phyloP scores from a whole-genome alignment of 345 rosid genomes.

The Adansonia digitata region DNA sequence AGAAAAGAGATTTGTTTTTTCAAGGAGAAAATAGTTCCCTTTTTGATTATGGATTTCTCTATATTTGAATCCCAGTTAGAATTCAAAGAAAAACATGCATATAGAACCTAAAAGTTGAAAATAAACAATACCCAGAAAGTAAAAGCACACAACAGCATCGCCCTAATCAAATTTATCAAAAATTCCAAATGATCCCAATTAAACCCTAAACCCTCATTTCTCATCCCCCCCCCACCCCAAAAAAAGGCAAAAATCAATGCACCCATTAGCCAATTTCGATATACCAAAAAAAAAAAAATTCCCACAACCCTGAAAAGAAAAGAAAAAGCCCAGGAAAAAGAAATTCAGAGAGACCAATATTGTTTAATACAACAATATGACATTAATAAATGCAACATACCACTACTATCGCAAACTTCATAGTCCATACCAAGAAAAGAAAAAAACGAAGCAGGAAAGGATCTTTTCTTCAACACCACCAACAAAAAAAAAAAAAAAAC shows the following conservation, averaged over 20 bases:
- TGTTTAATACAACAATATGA: neutral
- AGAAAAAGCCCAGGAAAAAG: neutral
- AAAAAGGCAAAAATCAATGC: neutral
- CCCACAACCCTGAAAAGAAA: neutral
- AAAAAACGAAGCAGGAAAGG: neutral
- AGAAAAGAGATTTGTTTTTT: no score
- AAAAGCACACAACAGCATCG: neutral
- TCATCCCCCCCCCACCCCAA: neutral
- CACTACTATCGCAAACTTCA: conserved; percentile 39
- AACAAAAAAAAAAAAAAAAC: no score
- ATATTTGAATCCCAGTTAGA: neutral
- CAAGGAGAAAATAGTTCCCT: neutral
- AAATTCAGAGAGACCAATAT: neutral
- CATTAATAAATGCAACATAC: conserved; percentile 24
- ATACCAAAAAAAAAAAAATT: neutral
- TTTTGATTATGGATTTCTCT: neutral
- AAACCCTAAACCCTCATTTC: conserved; percentile 30
- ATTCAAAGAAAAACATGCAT: neutral
- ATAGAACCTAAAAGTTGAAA: neutral
- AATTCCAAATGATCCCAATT: neutral
- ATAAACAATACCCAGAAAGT: neutral
- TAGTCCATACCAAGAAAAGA: conserved; percentile 38
- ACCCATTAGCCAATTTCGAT: neutral
- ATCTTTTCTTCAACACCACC: neutral
- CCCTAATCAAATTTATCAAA: neutral